Evolutionary conservation across 164 flowering plant genomes (phyloP).

Genomic region (Dillenia suffruticosa): DNA sequence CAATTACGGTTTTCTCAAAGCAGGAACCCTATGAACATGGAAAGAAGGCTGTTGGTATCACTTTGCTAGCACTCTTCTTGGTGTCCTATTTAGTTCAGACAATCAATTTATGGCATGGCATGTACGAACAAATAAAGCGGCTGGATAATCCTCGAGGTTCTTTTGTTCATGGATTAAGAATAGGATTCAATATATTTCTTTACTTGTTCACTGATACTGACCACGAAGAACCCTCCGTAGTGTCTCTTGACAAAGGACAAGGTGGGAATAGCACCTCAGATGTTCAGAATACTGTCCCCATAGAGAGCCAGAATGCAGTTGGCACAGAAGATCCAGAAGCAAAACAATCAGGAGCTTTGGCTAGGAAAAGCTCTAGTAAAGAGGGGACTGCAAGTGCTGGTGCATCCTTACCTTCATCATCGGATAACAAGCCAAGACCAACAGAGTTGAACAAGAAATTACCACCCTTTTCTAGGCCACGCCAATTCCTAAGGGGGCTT

Average conservation of each 20-base stretch:
- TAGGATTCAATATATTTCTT: constrained; percentile 29
- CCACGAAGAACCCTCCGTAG: background rate
- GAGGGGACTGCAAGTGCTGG: no score
- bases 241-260: background rate
- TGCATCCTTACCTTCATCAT: no score
- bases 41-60: constrained; percentile 48
- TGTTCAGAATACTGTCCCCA: no score
- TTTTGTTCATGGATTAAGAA: constrained; percentile 48
- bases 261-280: background rate
- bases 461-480: no score
- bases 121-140: constrained; percentile 42
- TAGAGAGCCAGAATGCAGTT: no score
- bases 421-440: no score
- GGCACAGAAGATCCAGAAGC: no score
- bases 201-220: constrained; percentile 37
- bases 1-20: constrained; percentile 39
- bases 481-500: no score
- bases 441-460: no score
- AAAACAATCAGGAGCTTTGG: no score
- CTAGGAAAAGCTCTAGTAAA: no score
- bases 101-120: constrained; percentile 59
- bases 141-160: constrained; percentile 38
- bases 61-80: constrained; percentile 60
- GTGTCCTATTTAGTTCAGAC: constrained; percentile 48
- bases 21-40: constrained; percentile 28